Conservation (phyloP, 176 grass and related monocot genomes). For the Metroxylon sagu region DNA sequence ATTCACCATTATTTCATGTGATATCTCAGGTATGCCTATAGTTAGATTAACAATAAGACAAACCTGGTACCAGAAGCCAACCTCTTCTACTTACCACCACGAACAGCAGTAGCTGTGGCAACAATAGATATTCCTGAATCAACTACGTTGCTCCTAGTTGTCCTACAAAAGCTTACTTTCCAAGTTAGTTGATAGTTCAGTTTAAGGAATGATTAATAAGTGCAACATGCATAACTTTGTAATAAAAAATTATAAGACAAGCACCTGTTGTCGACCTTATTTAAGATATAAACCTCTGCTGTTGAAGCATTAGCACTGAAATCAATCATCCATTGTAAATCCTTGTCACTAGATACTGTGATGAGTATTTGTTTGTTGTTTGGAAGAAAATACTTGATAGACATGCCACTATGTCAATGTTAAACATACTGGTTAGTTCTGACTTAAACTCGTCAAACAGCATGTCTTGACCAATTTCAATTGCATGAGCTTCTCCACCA, state of each 20-base stretch:
- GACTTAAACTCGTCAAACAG: conserved; percentile 61
- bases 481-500: conserved; percentile 86
- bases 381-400: conserved; percentile 85
- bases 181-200: neutral
- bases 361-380: conserved; percentile 79
- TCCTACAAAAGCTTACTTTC: conserved; percentile 2
- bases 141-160: conserved; percentile 38
- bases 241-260: neutral
- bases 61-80: conserved; percentile 41
- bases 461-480: conserved; percentile 60
- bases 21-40: neutral
- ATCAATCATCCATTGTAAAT: conserved; percentile 94
- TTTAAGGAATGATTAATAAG: neutral
- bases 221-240: too few species aligned
- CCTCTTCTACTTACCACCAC: conserved; percentile 45
- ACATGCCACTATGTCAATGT: conserved; percentile 56
- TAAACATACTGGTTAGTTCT: conserved; percentile 73
- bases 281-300: conserved; percentile 74
- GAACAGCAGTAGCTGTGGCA: conserved; percentile 36
- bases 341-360: conserved; percentile 76
- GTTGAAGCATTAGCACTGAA: conserved; percentile 63
- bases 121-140: conserved; percentile 49
- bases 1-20: neutral
- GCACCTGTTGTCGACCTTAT: conserved; percentile 73
- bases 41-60: neutral